Evolutionary conservation across 495 filamentous ascomycete genomes (phyloP).

Genomic region (Daldinia decipiens): DNA sequence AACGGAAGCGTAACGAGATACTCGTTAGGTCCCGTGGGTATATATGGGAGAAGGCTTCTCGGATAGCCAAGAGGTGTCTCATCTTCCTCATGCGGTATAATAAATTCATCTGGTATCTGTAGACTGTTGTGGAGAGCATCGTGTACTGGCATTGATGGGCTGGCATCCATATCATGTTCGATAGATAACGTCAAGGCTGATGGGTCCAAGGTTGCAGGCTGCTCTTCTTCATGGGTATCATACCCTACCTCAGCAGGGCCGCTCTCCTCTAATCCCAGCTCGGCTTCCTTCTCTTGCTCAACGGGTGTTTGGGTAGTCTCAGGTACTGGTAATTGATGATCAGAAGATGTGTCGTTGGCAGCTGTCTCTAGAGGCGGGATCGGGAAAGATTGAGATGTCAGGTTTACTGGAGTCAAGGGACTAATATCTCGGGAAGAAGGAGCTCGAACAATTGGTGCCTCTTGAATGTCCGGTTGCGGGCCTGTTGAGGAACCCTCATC

Average conservation of each 20-base stretch:
- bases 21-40: slow-evolving; percentile 39
- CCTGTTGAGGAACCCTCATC: slow-evolving; percentile 4
- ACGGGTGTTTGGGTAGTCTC: slow-evolving; percentile 13
- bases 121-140: slow-evolving; percentile 33
- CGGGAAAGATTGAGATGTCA: slow-evolving; percentile 24
- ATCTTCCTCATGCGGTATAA: slow-evolving; percentile 29
- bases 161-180: slow-evolving; percentile 43
- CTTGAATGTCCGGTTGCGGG: slow-evolving; percentile 13
- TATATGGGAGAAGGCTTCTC: slow-evolving; percentile 33
- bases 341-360: slow-evolving; percentile 9
- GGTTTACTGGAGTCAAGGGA: slow-evolving; percentile 17
- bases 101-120: slow-evolving; percentile 26
- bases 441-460: slow-evolving; percentile 8
- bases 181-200: slow-evolving; percentile 51
- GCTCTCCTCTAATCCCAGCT: slow-evolving; percentile 17
- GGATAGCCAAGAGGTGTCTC: slow-evolving; percentile 32
- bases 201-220: slow-evolving; percentile 52
- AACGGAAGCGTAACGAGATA: slow-evolving; percentile 57
- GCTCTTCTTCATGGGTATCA: slow-evolving; percentile 29
- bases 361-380: slow-evolving; percentile 1
- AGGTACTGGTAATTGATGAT: slow-evolving; percentile 20
- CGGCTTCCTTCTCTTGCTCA: slow-evolving; percentile 16
- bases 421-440: slow-evolving; percentile 11
- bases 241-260: slow-evolving; percentile 11
- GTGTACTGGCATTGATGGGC: slow-evolving; percentile 37